phyloP scores from a whole-genome alignment of 2,329 filamentous ascomycete species.

The Xylariaceae sp. region DNA sequence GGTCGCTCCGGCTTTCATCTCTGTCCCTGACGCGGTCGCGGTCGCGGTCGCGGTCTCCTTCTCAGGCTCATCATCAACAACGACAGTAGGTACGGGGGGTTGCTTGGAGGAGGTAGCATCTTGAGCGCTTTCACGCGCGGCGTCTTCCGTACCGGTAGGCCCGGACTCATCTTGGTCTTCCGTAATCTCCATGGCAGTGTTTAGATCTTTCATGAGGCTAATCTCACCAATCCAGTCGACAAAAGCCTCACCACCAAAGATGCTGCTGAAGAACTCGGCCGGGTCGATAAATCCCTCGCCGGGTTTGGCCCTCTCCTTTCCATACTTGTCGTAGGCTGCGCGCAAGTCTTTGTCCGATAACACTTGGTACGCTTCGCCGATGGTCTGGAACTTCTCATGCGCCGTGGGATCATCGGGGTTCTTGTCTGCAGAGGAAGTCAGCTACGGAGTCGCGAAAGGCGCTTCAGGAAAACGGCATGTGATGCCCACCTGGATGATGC shows the following conservation, averaged over 20 bases:
- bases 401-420: slow-evolving; percentile 94
- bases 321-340: slow-evolving; percentile 92
- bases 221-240: slow-evolving; percentile 97
- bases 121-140: slow-evolving; percentile 53
- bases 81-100: slow-evolving; percentile 18
- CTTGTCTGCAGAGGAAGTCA: slow-evolving; percentile 62
- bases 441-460: slow-evolving; percentile 8
- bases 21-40: slow-evolving; percentile 32
- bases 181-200: slow-evolving; percentile 97
- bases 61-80: slow-evolving; percentile 33
- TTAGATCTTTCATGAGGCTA: slow-evolving; percentile 96
- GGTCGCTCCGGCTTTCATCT: slow-evolving; percentile 23
- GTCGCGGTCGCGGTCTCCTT: slow-evolving; percentile 26
- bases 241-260: slow-evolving; percentile 96
- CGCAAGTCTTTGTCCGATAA: slow-evolving; percentile 83
- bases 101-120: slow-evolving; percentile 20
- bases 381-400: slow-evolving; percentile 88
- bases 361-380: slow-evolving; percentile 72
- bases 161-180: slow-evolving; percentile 56
- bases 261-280: slow-evolving; percentile 95
- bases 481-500: slow-evolving; percentile 71
- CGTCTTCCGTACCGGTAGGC: slow-evolving; percentile 54
- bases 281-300: slow-evolving; percentile 92
- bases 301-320: slow-evolving; percentile 90
- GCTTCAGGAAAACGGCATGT: background rate